phyloP scores from a whole-genome alignment of 352 stramenopile genomes.

The Globisporangium parvum region DNA sequence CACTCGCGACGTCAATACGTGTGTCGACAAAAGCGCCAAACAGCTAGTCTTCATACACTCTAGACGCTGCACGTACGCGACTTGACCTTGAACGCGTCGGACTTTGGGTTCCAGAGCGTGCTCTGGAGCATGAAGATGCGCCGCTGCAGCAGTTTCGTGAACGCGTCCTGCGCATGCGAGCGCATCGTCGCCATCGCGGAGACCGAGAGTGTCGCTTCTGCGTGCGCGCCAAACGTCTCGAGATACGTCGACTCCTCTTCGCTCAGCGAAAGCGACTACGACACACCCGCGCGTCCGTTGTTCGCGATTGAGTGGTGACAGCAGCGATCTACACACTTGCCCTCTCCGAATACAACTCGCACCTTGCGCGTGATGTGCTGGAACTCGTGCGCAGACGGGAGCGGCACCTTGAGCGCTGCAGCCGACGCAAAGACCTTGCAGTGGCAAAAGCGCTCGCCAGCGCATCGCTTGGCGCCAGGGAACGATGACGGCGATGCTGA shows the following conservation, averaged over 20 bases:
- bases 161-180: slow-evolving; percentile 15
- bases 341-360: neutral
- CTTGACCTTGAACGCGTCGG: slow-evolving; percentile 48
- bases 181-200: neutral
- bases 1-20: too few species aligned
- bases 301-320: too few species aligned
- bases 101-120: slow-evolving; percentile 65
- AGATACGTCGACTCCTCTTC: slow-evolving; percentile 55
- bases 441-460: slow-evolving; percentile 40
- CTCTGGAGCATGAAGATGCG: slow-evolving; percentile 67
- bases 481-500: slow-evolving; percentile 4
- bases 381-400: slow-evolving; percentile 27
- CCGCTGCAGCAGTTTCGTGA: slow-evolving; percentile 46
- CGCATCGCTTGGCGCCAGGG: slow-evolving; percentile 25
- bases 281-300: neutral
- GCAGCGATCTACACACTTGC: neutral
- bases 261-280: slow-evolving; percentile 49
- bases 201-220: slow-evolving; percentile 28
- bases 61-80: slow-evolving; percentile 18
- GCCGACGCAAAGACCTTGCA: slow-evolving; percentile 26
- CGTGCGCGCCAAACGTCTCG: slow-evolving; percentile 44
- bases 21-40: too few species aligned
- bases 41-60: too few species aligned
- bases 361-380: slow-evolving; percentile 61
- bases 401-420: slow-evolving; percentile 11